phyloP scores from a whole-genome alignment of 768 basidiomycete species.

The Gloeopeniophorella convolvens region DNA sequence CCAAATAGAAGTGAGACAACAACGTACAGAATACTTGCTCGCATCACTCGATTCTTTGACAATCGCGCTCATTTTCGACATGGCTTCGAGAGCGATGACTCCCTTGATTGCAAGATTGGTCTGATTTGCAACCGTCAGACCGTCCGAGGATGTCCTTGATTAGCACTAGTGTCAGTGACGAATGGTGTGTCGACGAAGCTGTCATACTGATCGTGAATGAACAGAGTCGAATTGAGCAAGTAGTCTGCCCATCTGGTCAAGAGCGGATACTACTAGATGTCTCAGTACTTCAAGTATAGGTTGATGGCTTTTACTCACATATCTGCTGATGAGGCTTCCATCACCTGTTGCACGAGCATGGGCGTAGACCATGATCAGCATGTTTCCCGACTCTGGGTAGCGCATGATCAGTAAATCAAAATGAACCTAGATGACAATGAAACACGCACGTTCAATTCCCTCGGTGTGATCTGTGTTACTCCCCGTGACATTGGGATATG shows the following conservation, averaged over 20 bases:
- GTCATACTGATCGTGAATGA: conserved; percentile 45
- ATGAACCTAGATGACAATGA: neutral
- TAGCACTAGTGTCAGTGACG: neutral
- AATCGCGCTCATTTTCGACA: conserved; percentile 45
- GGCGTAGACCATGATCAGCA: conserved; percentile 30
- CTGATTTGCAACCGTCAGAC: conserved; percentile 40
- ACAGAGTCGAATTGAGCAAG: conserved; percentile 33
- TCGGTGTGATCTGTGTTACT: neutral
- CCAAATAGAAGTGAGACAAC: neutral
- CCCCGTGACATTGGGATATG: conserved; percentile 8
- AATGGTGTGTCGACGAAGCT: conserved; percentile 41
- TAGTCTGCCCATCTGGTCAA: conserved; percentile 29
- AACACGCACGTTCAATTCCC: conserved; percentile 10
- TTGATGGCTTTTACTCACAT: conserved; percentile 9
- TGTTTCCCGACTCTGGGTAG: conserved; percentile 27
- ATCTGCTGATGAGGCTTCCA: conserved; percentile 21
- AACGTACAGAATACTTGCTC: conserved; percentile 25
- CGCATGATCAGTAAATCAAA: neutral
- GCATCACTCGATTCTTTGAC: conserved; percentile 21
- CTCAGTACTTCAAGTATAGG: neutral
- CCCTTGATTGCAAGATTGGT: conserved; percentile 71
- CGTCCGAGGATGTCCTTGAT: conserved; percentile 15
- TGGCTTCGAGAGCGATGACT: conserved; percentile 57
- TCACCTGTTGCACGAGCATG: conserved; percentile 26
- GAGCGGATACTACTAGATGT: conserved; percentile 22